Evolutionary conservation across 495 filamentous ascomycete genomes (phyloP), one percentile per base, ranked within the genome.

Genomic region (Aspergillus sparsus): DNA sequence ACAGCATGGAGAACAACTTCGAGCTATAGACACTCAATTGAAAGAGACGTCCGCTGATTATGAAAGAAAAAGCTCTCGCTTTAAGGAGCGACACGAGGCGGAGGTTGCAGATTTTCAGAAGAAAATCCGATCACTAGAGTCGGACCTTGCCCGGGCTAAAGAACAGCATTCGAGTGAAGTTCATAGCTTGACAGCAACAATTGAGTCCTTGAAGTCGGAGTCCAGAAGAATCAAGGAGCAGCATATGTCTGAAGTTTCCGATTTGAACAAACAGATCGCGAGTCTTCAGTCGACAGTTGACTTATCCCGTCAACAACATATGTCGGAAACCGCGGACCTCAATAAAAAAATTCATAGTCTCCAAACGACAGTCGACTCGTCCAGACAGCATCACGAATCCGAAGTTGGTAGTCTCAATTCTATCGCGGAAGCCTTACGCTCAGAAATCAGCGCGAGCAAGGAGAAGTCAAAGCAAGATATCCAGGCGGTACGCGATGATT

Each of bases 51-150:
- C 78, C 58, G 70, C 78, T 70, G 77, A 82, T 21, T 78, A 80
- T 55, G 81, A 85, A 58, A 71, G 66, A 51, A 75, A 76, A 39
- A 74, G 61, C 41, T 69, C 71, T 18, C 78, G 79, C 64, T 55
- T 80, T 15, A 77, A 77, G 62, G 69, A 76, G 45, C 76, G 79
- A 42, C 79, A 85, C 44, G 86, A 89, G 33, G 83, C 82, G 0
- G 87, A 90, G 63, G 78, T 83, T 61, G 80, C 84, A 9, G 85
- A 86, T 51, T 66, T 90, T 45, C 82, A 83, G 56, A 82, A 82
- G 27, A 86, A 79, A 15, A 80, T 87, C 42, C 79, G 76, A 56
- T 71, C 78, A 21, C 67, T 89, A 18, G 84, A 87, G 64, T 77
- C 81, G 8, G 82, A 88, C 49, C 61, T 89, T 41, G 80, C 85